Percentiles rank a stretch among this genome's conserved stretches.
phyloP scores from a whole-genome alignment of 2,329 filamentous ascomycete species.

The Aspergillus sp. region DNA sequence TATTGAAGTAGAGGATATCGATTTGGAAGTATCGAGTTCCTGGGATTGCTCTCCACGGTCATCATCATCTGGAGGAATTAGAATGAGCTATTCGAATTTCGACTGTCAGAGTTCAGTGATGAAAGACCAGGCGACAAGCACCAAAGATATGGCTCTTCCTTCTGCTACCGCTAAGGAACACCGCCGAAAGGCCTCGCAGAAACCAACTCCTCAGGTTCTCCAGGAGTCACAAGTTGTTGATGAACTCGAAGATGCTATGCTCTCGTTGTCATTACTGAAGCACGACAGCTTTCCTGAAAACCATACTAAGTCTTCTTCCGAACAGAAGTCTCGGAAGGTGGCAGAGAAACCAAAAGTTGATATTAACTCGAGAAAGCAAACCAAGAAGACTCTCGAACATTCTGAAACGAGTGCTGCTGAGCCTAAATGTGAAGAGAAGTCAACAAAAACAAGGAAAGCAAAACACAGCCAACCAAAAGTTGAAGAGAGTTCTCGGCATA shows the following conservation, averaged over 20 bases:
- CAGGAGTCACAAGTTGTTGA: slow-evolving; percentile 1
- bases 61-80: slow-evolving; percentile 6
- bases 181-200: neutral
- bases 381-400: neutral
- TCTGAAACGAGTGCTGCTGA: neutral
- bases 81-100: slow-evolving; percentile 20
- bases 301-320: too few relatives aligned
- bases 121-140: neutral
- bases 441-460: too few relatives aligned
- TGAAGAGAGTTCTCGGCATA: too few relatives aligned
- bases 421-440: too few relatives aligned
- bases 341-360: too few relatives aligned
- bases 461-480: too few relatives aligned
- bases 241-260: slow-evolving; percentile 14
- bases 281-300: too few relatives aligned
- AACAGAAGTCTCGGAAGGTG: too few relatives aligned
- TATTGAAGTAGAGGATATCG: slow-evolving; percentile 5
- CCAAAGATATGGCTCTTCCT: neutral
- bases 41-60: slow-evolving; percentile 2
- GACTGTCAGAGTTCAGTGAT: slow-evolving; percentile 6
- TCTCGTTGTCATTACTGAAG: slow-evolving; percentile 7
- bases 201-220: neutral
- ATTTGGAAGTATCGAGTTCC: slow-evolving; percentile 1
- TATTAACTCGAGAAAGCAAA: too few relatives aligned
- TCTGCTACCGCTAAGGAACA: neutral